Percentiles rank a stretch among this genome's conserved stretches.
phyloP scores from a whole-genome alignment of 495 filamentous ascomycete species.

The Entonaema liquescens region DNA sequence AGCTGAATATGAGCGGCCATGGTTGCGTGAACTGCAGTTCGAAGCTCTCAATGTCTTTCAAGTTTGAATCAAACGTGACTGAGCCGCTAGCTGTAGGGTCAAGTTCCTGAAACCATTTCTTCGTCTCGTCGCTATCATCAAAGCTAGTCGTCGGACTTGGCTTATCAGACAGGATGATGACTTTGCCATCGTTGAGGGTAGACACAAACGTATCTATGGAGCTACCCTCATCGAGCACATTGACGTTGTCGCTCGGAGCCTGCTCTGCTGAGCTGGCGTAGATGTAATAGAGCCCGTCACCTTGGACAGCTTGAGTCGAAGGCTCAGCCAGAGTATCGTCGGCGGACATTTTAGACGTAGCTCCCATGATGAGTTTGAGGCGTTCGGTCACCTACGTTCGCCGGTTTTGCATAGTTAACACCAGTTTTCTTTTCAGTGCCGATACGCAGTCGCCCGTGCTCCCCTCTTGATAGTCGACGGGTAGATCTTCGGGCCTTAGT shows the following conservation, averaged over 20 bases:
- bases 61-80: not conserved
- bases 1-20: conserved; percentile 24
- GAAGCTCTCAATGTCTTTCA: conserved; percentile 16
- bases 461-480: not conserved
- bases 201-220: not conserved
- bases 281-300: not conserved
- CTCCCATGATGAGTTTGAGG: not conserved
- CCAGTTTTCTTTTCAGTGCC: not conserved
- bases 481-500: not conserved
- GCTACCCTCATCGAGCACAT: not conserved
- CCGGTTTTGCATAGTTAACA: not conserved
- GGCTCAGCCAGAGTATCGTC: not conserved
- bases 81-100: not conserved
- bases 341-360: not conserved
- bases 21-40: conserved; percentile 9
- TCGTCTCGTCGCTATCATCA: not conserved
- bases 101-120: not conserved
- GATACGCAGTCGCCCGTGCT: not conserved
- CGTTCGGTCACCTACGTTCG: not conserved
- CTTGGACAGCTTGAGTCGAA: not conserved
- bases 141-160: not conserved
- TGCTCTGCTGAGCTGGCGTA: not conserved
- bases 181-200: not conserved
- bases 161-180: not conserved
- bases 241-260: not conserved